These are phyloP conservation scores for Glonium stellatum DNA, from an alignment of 495 filamentous ascomycete genomes.

Conservation along the genomic window DNA sequence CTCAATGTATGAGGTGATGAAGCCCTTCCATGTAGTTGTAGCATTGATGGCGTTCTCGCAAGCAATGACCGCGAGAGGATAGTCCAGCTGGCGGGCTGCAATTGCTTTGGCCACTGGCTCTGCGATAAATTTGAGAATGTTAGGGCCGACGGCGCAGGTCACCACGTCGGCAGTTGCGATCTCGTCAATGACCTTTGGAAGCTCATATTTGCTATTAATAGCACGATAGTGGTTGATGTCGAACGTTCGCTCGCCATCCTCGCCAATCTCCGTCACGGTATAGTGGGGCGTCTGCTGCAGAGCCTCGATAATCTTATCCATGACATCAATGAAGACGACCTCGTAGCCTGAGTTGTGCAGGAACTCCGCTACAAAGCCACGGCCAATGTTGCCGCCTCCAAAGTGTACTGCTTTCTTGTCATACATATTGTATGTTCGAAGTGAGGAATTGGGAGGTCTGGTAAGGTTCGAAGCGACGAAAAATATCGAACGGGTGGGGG, in stretches of 20 bases:
- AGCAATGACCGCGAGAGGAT: slow-evolving; percentile 83
- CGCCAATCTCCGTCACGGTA: slow-evolving; percentile 86
- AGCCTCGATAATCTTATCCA: slow-evolving; percentile 66
- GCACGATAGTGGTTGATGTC: slow-evolving; percentile 89
- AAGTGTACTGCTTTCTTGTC: slow-evolving; percentile 84
- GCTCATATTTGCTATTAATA: slow-evolving; percentile 84
- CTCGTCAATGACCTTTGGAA: slow-evolving; percentile 70
- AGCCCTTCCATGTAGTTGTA: slow-evolving; percentile 72
- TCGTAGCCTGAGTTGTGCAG: slow-evolving; percentile 82
- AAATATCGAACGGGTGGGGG: background rate
- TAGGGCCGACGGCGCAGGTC: slow-evolving; percentile 93
- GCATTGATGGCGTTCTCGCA: slow-evolving; percentile 96
- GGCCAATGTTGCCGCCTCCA: slow-evolving; percentile 81
- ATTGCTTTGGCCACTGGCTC: slow-evolving; percentile 89
- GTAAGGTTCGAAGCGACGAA: background rate
- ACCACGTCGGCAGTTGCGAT: slow-evolving; percentile 82
- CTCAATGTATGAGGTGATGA: slow-evolving; percentile 78
- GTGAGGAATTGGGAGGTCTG: background rate
- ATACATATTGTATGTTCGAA: slow-evolving; percentile 21
- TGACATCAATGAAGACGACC: slow-evolving; percentile 92
- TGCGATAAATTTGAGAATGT: slow-evolving; percentile 92
- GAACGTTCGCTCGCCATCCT: slow-evolving; percentile 71
- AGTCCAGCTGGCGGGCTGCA: slow-evolving; percentile 59
- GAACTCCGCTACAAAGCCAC: slow-evolving; percentile 58
- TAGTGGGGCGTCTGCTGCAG: slow-evolving; percentile 71